phyloP scores from a whole-genome alignment of 768 basidiomycete genomes.

The Suillus luteus region DNA sequence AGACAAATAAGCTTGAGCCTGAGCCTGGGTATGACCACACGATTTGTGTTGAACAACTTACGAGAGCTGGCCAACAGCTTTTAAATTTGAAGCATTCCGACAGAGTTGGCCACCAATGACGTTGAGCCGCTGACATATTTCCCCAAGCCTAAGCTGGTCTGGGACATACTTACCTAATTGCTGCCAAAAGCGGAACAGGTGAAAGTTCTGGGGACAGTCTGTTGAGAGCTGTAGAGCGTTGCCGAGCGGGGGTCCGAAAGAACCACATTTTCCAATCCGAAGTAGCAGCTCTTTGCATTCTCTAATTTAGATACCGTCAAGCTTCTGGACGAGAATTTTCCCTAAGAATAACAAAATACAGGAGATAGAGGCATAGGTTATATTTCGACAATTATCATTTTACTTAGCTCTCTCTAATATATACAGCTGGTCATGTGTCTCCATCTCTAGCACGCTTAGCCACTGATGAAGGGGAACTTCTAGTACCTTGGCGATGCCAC shows the following conservation, averaged over 20 bases:
- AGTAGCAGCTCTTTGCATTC: too few relatives aligned
- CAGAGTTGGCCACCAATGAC: not conserved
- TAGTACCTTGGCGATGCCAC: slow-evolving; percentile 19
- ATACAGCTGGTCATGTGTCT: slow-evolving; percentile 47
- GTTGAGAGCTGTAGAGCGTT: too few relatives aligned
- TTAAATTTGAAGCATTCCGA: not conserved
- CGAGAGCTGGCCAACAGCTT: not conserved
- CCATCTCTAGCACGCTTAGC: slow-evolving; percentile 37
- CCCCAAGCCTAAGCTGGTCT: not conserved
- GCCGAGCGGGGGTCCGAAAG: too few relatives aligned
- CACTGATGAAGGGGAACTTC: slow-evolving; percentile 28
- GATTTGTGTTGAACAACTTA: not conserved
- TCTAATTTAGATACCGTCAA: not conserved
- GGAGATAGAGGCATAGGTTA: not conserved
- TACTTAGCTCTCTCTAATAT: slow-evolving; percentile 41
- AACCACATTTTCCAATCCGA: too few relatives aligned
- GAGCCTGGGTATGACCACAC: not conserved
- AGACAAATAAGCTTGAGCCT: not conserved
- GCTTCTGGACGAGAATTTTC: not conserved
- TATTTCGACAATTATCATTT: not conserved
- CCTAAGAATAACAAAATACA: not conserved
- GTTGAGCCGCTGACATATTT: not conserved
- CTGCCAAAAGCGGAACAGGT: too few relatives aligned
- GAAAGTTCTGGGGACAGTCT: too few relatives aligned
- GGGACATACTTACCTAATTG: too few relatives aligned